Percentiles rank a stretch among this genome's conserved stretches.
Conservation (phyloP, 257 asterid species). For the Coffea eugenioides region DNA sequence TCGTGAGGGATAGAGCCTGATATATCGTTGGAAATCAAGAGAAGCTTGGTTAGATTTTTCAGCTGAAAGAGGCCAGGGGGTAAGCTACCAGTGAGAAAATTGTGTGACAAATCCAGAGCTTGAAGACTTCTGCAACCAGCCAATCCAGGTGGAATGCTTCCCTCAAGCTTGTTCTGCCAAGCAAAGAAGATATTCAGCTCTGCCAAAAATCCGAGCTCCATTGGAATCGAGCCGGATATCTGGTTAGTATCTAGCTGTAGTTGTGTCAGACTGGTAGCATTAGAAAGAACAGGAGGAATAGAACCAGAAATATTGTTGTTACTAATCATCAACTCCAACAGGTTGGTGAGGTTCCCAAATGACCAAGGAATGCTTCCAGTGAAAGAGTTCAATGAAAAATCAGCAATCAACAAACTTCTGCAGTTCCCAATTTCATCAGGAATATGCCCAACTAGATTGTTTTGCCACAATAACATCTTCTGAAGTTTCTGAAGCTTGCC, state of each 20-base stretch:
- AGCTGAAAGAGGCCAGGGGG: conserved; percentile 60
- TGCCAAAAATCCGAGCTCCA: conserved; percentile 51
- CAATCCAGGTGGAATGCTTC: conserved; percentile 56
- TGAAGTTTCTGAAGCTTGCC: conserved; percentile 69
- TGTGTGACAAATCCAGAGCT: conserved; percentile 67
- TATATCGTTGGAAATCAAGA: conserved; percentile 56
- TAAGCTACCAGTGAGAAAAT: conserved; percentile 57
- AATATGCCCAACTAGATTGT: conserved; percentile 49
- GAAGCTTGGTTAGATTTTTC: conserved; percentile 61
- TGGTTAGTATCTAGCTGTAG: conserved; percentile 70
- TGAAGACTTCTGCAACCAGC: conserved; percentile 69
- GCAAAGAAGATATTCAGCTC: conserved; percentile 63
- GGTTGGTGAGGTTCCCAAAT: conserved; percentile 55
- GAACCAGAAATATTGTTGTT: conserved; percentile 74
- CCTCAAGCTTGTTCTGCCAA: conserved; percentile 78
- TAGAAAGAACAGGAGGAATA: conserved; percentile 63
- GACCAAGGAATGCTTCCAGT: conserved; percentile 55
- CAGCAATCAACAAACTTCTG: conserved; percentile 44
- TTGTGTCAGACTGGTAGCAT: conserved; percentile 56
- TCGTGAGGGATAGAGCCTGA: conserved; percentile 69
- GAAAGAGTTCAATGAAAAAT: conserved; percentile 53
- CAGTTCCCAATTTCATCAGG: conserved; percentile 65
- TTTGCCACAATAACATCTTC: conserved; percentile 66
- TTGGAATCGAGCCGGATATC: conserved; percentile 59
- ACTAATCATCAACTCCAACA: conserved; percentile 73